These are phyloP conservation scores for Sophora flavescens DNA, from an alignment of 306 rosid genomes.

Conservation along the genomic window DNA sequence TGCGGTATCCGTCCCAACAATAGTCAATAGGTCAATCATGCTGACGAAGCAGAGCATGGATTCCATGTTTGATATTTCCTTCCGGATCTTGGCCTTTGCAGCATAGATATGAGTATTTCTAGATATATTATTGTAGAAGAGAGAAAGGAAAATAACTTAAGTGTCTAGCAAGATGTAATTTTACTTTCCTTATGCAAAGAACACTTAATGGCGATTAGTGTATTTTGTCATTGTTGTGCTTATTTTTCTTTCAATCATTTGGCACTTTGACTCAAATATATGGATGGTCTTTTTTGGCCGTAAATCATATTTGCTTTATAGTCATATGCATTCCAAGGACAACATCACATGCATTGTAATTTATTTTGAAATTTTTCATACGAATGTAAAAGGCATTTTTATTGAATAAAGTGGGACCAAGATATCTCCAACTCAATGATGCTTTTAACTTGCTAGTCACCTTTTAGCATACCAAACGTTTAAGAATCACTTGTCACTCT, in stretches of 20 bases:
- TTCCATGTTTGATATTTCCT: constrained; percentile 5
- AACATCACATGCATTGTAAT: not conserved
- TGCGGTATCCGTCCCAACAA: constrained; percentile 41
- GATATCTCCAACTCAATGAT: constrained; percentile 26
- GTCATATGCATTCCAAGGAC: constrained; percentile 24
- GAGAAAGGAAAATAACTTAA: not conserved
- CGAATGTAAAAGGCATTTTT: constrained; percentile 29
- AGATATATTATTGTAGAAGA: not conserved
- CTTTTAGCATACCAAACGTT: constrained; percentile 38
- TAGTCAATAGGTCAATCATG: constrained; percentile 6
- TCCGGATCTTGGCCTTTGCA: not conserved
- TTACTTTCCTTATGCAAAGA: not conserved
- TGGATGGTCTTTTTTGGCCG: not conserved
- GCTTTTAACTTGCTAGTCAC: constrained; percentile 8
- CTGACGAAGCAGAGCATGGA: not conserved
- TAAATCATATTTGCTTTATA: constrained; percentile 13
- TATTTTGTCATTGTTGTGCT: not conserved
- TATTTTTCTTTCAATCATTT: not conserved
- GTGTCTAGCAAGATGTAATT: not conserved
- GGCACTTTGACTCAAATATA: constrained; percentile 4
- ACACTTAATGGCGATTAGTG: not conserved
- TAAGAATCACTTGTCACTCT: constrained; percentile 14
- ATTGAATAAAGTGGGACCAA: constrained; percentile 40
- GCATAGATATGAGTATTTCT: not conserved
- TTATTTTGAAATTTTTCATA: not conserved